Evolutionary conservation across 192 early-diverging fungal species (phyloP), one percentile per base, ranked within the genome.

Genomic region (Cladochytrium replicatum): DNA sequence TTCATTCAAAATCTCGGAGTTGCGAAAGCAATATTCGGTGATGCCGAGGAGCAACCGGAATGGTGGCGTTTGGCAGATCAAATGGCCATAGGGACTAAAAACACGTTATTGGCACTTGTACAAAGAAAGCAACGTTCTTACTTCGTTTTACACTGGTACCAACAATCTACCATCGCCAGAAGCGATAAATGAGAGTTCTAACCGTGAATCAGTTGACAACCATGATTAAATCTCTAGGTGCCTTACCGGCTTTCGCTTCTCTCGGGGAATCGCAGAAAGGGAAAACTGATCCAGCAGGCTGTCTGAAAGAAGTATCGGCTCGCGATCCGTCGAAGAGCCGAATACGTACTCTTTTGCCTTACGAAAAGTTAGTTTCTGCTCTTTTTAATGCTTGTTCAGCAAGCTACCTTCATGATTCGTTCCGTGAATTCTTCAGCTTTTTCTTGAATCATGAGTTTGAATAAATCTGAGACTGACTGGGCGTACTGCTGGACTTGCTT

Each of bases 11-110:
- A 93, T 75, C 7, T 80, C 79, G 0, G 72, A 60, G 54, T 80
- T 84, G 46, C 85, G 77, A 52, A 94, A 98, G 25, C 93, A 57
- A 44, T 93, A 94, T 59, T 98, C 93, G 6, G 88, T 83, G 34
- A 94, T 91, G 28, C 95, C 95, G 66, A 91, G 75, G 82, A 91
- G 87, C 58, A 95, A 76, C 11, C 89, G 71, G 62, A 97, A 97
- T 11, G 91, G 74, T 7, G 93, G 93, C 0, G 93, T 97, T 66
- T 95, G 89, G 51, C 92, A 95, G 5, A 97, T 86, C 57, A 97
- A 74, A 54, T 89, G 88, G 32, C 89, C 87, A 58, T 95, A 97
- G 11, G 93, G 91, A 45, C 66, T 57, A 19, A 2, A 15, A 17
- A 30, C 4, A 51, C 6, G 21, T 54, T 8, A 52, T 54, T 23